phyloP scores from a whole-genome alignment of 768 basidiomycete genomes.

The Favolaschia claudopus region DNA sequence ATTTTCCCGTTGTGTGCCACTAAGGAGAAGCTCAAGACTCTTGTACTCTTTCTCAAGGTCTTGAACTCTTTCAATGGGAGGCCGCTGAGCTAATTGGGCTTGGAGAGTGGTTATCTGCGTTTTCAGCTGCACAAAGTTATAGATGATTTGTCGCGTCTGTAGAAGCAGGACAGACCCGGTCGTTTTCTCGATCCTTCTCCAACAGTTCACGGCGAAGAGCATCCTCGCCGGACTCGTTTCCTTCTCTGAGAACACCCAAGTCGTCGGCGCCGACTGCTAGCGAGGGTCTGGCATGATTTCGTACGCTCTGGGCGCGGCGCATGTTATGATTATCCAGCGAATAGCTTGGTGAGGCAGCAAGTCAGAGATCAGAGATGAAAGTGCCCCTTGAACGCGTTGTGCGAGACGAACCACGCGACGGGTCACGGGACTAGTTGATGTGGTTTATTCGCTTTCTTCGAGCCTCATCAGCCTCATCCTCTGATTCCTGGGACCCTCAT shows the following conservation, averaged over 20 bases:
- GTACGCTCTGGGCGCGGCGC: constrained; percentile 72
- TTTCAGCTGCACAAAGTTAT: constrained; percentile 54
- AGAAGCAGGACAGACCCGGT: constrained; percentile 54
- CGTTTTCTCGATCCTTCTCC: constrained; percentile 74
- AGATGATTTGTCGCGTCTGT: not conserved
- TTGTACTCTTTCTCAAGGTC: constrained; percentile 75
- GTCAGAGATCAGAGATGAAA: not conserved
- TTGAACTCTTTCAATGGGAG: constrained; percentile 72
- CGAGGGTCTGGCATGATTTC: constrained; percentile 62
- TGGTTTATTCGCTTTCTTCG: not conserved
- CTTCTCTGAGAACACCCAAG: constrained; percentile 65
- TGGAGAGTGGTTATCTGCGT: constrained; percentile 70
- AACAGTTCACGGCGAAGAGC: constrained; percentile 66
- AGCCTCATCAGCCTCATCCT: not conserved
- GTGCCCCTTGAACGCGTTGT: not conserved
- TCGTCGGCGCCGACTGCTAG: constrained; percentile 61
- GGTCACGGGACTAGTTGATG: constrained; percentile 2
- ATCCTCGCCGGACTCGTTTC: constrained; percentile 67
- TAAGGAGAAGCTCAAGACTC: constrained; percentile 76
- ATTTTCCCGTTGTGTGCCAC: constrained; percentile 87
- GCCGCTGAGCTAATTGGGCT: constrained; percentile 69
- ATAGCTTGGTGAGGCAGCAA: not conserved
- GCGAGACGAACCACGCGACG: constrained; percentile 9
- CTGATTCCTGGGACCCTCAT: no score
- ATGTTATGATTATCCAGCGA: no score